Conservation (phyloP, 2,329 filamentous ascomycete species). For the Aspergillus flavus region DNA sequence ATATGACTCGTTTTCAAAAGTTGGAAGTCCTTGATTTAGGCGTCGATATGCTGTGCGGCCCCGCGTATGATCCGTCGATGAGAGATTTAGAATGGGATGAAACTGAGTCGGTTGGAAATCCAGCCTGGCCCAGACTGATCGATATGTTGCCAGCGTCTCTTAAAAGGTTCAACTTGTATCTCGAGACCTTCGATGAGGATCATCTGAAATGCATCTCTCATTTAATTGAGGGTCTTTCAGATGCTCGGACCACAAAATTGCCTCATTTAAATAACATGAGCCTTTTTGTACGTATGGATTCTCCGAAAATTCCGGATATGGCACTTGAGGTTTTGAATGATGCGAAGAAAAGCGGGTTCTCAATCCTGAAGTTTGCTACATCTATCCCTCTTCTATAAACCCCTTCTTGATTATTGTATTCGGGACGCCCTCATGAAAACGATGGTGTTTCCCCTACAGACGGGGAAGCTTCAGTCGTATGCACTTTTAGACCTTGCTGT, state of each 20-base stretch:
- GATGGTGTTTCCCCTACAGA: not conserved
- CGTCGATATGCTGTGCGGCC: conserved; percentile 5
- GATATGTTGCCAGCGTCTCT: conserved; percentile 9
- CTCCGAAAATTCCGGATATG: not conserved
- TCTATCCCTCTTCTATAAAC: conserved; percentile 1
- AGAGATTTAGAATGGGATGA: conserved; percentile 7
- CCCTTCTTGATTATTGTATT: not conserved
- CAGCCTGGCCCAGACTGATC: conserved; percentile 9
- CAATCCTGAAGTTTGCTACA: not conserved
- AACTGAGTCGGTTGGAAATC: not conserved
- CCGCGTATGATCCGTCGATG: conserved; percentile 9
- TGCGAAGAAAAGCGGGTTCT: conserved; percentile 10
- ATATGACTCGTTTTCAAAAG: conserved; percentile 9
- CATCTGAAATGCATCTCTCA: conserved; percentile 6
- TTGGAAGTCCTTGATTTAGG: conserved; percentile 5
- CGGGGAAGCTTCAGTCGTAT: not conserved
- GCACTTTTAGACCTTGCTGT: not conserved
- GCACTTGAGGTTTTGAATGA: conserved; percentile 6
- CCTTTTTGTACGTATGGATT: not conserved
- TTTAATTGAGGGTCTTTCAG: conserved; percentile 7
- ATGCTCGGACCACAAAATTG: conserved; percentile 4
- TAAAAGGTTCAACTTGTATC: conserved; percentile 4
- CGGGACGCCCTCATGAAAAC: not conserved
- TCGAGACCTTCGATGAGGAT: not conserved
- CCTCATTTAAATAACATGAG: not conserved